Evolutionary conservation across 2,329 filamentous ascomycete genomes (phyloP).

Genomic region (Colletotrichum sp.): DNA sequence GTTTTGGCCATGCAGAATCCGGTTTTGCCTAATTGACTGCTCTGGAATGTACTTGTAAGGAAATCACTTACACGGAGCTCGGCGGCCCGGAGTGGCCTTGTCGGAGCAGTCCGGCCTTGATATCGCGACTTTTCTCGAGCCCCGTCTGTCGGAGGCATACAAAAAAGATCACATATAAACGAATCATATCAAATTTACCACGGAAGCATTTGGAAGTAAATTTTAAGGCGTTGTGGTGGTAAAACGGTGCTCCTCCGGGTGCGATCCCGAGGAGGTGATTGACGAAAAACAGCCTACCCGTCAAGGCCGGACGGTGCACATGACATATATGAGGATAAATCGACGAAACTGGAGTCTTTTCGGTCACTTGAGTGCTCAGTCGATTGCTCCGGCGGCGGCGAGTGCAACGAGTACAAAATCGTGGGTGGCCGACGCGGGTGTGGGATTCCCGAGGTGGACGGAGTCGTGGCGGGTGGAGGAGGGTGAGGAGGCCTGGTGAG

Average conservation of each 20-base stretch:
- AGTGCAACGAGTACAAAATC: conserved; percentile 72
- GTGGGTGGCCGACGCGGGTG: conserved; percentile 44
- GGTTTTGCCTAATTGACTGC: not conserved
- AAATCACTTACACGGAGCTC: conserved; percentile 20
- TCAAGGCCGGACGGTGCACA: not conserved
- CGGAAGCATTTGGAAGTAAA: not conserved
- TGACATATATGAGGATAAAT: not conserved
- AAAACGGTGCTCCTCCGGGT: not conserved
- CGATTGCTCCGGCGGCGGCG: conserved; percentile 46
- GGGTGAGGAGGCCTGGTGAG: conserved; percentile 25
- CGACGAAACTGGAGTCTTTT: not conserved
- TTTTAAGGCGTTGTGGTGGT: not conserved
- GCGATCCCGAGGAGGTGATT: conserved; percentile 17
- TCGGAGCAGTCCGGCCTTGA: not conserved
- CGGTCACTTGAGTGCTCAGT: conserved; percentile 34
- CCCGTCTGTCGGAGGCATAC: not conserved
- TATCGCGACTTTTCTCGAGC: not conserved
- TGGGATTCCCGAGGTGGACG: conserved; percentile 31
- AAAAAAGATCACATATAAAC: not conserved
- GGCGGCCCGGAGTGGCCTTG: not conserved
- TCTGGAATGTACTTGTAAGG: not conserved
- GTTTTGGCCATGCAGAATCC: not conserved
- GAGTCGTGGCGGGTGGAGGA: conserved; percentile 35
- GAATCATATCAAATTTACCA: no score
- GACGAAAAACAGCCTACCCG: conserved; percentile 16